Evolutionary conservation across 345 rosid genomes (phyloP).

Genomic region (Boechera retrofracta): DNA sequence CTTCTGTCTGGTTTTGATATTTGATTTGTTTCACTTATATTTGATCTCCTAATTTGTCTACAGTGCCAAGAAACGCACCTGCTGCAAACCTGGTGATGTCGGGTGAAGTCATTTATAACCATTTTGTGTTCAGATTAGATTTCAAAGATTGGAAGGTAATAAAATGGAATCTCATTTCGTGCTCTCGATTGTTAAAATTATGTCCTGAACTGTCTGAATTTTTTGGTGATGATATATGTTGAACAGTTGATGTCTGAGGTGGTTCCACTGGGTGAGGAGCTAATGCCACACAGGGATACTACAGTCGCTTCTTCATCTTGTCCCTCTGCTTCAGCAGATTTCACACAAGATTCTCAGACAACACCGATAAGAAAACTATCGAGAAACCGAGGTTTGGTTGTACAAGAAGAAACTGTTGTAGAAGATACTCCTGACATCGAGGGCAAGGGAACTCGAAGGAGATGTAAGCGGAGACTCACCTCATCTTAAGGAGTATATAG

Average conservation of each 20-base stretch:
- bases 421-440: slow-evolving; percentile 64
- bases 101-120: slow-evolving; percentile 66
- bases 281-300: slow-evolving; percentile 66
- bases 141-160: slow-evolving; percentile 91
- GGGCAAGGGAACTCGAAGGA: slow-evolving; percentile 48
- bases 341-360: slow-evolving; percentile 48
- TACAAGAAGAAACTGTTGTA: slow-evolving; percentile 72
- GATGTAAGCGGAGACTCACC: slow-evolving; percentile 56
- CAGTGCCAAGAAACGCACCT: slow-evolving; percentile 93
- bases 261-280: slow-evolving; percentile 70
- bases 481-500: not conserved
- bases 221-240: slow-evolving; percentile 4
- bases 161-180: not conserved
- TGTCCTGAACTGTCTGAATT: slow-evolving; percentile 24
- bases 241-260: slow-evolving; percentile 59
- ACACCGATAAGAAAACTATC: slow-evolving; percentile 86
- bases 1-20: slow-evolving; percentile 7
- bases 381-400: slow-evolving; percentile 75
- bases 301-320: slow-evolving; percentile 29
- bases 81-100: slow-evolving; percentile 58
- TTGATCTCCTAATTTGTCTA: slow-evolving; percentile 5
- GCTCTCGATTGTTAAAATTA: not conserved
- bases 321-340: slow-evolving; percentile 40
- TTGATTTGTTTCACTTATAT: slow-evolving; percentile 2
- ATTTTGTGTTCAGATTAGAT: slow-evolving; percentile 90